phyloP scores from a whole-genome alignment of 1,284 basidiomycete genomes.

The Ustilago loliicola region DNA sequence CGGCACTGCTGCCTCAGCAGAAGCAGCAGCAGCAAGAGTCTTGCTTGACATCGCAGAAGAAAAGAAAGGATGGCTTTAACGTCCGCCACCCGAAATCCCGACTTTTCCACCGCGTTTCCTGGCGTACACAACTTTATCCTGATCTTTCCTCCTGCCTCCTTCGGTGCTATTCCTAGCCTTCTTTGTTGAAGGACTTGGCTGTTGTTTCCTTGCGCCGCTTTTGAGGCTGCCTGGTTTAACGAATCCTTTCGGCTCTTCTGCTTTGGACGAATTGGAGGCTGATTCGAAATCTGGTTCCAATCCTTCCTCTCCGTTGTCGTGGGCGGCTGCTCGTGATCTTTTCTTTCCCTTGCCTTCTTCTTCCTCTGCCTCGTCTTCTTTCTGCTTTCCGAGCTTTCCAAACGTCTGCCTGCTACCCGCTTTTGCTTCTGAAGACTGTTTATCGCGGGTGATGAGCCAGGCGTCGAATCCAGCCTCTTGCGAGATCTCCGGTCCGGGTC shows the following conservation, averaged over 20 bases:
- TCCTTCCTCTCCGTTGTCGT: constrained; percentile 1
- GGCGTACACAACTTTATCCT: constrained; percentile 46
- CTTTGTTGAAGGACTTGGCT: constrained; percentile 11
- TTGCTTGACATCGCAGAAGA: neutral
- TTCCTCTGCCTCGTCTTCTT: constrained; percentile 9
- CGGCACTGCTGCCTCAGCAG: neutral
- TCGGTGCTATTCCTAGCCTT: constrained; percentile 10
- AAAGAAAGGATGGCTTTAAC: neutral
- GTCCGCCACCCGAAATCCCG: constrained; percentile 41
- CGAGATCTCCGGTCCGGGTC: constrained; percentile 7
- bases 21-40: too few relatives aligned
- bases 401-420: constrained; percentile 24
- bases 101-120: constrained; percentile 40
- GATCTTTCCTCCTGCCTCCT: constrained; percentile 19
- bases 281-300: constrained; percentile 24
- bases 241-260: constrained; percentile 12
- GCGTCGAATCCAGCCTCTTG: constrained; percentile 49
- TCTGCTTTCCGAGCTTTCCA: constrained; percentile 26
- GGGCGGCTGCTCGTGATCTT: neutral
- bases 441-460: constrained; percentile 37
- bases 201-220: neutral
- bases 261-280: neutral
- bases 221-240: constrained; percentile 36
- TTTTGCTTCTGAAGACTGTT: neutral
- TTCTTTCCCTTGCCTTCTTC: constrained; percentile 11